phyloP scores from a whole-genome alignment of 2,329 filamentous ascomycete species.

The Meredithiella fracta region DNA sequence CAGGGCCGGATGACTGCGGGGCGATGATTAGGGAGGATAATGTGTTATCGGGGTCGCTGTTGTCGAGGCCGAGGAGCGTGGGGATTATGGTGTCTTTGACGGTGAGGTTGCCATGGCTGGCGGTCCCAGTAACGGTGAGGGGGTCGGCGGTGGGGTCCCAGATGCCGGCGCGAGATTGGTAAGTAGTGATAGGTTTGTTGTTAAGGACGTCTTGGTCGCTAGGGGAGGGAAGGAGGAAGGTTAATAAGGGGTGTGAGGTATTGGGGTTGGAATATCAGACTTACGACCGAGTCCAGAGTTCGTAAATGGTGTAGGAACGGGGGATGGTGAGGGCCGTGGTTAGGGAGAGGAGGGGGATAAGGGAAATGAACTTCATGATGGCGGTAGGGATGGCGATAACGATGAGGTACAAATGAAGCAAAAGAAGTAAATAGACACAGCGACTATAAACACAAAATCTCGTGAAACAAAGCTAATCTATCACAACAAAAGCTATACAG shows the following conservation, averaged over 20 bases:
- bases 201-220: conserved; percentile 7
- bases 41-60: neutral
- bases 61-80: conserved; percentile 4
- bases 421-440: too few relatives aligned
- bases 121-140: conserved; percentile 4
- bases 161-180: conserved; percentile 1
- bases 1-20: neutral
- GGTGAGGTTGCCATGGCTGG: neutral
- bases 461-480: too few relatives aligned
- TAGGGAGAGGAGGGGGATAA: neutral
- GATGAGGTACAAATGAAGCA: too few relatives aligned
- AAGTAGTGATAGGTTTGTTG: conserved; percentile 7
- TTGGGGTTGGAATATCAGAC: neutral
- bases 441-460: too few relatives aligned
- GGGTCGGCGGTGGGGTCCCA: conserved; percentile 2
- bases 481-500: too few relatives aligned
- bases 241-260: neutral
- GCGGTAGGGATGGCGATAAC: too few relatives aligned
- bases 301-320: neutral
- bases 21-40: neutral
- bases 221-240: neutral
- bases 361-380: neutral
- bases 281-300: neutral
- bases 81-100: neutral
- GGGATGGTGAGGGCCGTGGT: too few relatives aligned